These are phyloP conservation scores for Senna siamea DNA, from an alignment of 306 rosid species.

Conservation along the genomic window DNA sequence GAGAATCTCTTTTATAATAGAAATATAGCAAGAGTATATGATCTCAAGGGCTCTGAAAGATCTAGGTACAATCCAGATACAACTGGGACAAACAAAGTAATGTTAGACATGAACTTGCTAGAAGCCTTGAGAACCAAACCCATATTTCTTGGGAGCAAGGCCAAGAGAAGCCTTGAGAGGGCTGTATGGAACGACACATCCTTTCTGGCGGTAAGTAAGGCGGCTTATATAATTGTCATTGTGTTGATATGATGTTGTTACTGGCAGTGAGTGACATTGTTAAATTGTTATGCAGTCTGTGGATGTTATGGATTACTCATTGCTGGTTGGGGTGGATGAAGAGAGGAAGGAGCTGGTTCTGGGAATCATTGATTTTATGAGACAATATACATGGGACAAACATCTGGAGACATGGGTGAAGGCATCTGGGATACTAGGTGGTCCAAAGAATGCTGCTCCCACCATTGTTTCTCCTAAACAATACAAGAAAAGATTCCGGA, in stretches of 20 bases:
- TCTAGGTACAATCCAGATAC: constrained; percentile 91
- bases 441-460: constrained; percentile 84
- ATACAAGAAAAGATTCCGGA: constrained; percentile 94
- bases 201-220: constrained; percentile 78
- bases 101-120: constrained; percentile 90
- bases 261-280: not conserved
- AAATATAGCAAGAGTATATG: constrained; percentile 81
- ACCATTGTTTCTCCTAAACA: constrained; percentile 89
- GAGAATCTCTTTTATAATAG: constrained; percentile 96
- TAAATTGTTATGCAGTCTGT: constrained; percentile 64
- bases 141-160: constrained; percentile 93
- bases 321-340: constrained; percentile 94
- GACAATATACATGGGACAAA: constrained; percentile 99
- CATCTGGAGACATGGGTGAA: constrained; percentile 99
- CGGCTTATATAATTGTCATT: not conserved
- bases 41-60: constrained; percentile 96
- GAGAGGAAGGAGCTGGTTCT: constrained; percentile 86
- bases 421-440: constrained; percentile 93
- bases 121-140: constrained; percentile 89
- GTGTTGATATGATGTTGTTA: too few relatives aligned
- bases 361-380: constrained; percentile 96
- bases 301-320: constrained; percentile 96
- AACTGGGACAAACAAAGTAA: constrained; percentile 78
- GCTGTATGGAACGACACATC: constrained; percentile 96
- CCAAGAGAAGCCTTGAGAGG: constrained; percentile 91